These are phyloP conservation scores for Lachnellula subtilissima DNA, from an alignment of 2,329 filamentous ascomycete species.

Conservation along the genomic window DNA sequence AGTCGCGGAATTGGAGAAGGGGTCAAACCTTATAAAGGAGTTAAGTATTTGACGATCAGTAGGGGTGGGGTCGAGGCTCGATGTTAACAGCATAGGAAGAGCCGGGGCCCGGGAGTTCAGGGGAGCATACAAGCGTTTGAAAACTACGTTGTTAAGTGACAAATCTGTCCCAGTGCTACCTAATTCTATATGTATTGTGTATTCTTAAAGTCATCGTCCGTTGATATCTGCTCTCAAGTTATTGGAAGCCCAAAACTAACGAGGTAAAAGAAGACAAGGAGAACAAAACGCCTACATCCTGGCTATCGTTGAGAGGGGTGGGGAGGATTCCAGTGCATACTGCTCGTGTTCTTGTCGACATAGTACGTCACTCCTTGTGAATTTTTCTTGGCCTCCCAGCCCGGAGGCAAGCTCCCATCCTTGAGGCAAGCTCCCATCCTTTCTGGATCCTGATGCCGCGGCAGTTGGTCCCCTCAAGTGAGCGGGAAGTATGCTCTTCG, in stretches of 20 bases:
- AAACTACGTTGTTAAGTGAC: background rate
- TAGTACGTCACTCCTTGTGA: background rate
- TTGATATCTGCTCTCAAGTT: too few species aligned
- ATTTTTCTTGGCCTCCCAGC: background rate
- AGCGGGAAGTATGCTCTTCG: background rate
- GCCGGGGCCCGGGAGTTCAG: background rate
- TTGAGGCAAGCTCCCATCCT: background rate
- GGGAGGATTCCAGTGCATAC: background rate
- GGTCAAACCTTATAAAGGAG: conserved; percentile 93
- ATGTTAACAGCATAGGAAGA: conserved; percentile 35
- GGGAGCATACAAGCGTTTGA: background rate
- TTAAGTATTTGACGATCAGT: conserved; percentile 86
- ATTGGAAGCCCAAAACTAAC: too few species aligned
- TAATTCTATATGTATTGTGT: background rate
- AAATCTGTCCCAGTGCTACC: background rate
- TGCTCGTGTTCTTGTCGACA: background rate
- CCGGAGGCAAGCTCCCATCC: background rate
- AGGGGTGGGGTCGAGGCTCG: conserved; percentile 60
- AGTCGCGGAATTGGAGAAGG: conserved; percentile 81
- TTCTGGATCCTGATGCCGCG: background rate
- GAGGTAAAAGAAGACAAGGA: too few species aligned
- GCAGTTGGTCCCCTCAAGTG: too few species aligned
- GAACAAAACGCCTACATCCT: too few species aligned
- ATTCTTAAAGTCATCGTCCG: too few species aligned
- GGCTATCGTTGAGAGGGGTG: too few species aligned